Evolutionary conservation across 352 stramenopile species (phyloP).

Genomic region (Pythium brassicae): DNA sequence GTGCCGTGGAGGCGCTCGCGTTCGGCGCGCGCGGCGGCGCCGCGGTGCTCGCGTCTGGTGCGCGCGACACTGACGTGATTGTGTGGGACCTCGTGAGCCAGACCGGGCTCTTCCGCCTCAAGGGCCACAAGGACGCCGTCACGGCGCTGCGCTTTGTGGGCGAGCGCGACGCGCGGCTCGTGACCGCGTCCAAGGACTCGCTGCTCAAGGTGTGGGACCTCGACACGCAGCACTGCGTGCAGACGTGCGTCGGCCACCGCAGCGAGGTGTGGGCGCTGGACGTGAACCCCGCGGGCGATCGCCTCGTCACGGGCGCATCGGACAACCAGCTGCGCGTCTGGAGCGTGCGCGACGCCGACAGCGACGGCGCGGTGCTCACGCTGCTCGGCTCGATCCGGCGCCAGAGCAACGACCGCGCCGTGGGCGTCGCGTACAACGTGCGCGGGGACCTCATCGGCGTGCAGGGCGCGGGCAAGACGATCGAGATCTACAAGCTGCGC

Average conservation of each 20-base stretch:
- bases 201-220: constrained; percentile 95
- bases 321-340: constrained; percentile 84
- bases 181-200: constrained; percentile 91
- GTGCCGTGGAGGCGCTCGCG: constrained; percentile 64
- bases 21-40: constrained; percentile 63
- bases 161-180: constrained; percentile 39
- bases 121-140: constrained; percentile 91
- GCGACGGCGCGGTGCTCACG: constrained; percentile 34
- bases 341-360: constrained; percentile 32
- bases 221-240: constrained; percentile 91
- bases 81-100: constrained; percentile 93
- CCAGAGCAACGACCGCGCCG: constrained; percentile 72
- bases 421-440: constrained; percentile 53
- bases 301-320: constrained; percentile 72
- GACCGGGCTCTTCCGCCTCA: constrained; percentile 86
- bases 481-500: constrained; percentile 90
- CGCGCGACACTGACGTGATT: constrained; percentile 91
- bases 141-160: constrained; percentile 87
- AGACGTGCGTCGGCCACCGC: constrained; percentile 91
- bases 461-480: constrained; percentile 82
- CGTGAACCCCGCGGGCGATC: constrained; percentile 54
- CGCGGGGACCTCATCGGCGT: constrained; percentile 66
- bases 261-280: constrained; percentile 92
- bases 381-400: constrained; percentile 70
- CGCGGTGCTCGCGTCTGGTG: constrained; percentile 78